These are phyloP conservation scores for Aspergillus baeticus DNA, from an alignment of 495 filamentous ascomycete species.

Conservation along the genomic window DNA sequence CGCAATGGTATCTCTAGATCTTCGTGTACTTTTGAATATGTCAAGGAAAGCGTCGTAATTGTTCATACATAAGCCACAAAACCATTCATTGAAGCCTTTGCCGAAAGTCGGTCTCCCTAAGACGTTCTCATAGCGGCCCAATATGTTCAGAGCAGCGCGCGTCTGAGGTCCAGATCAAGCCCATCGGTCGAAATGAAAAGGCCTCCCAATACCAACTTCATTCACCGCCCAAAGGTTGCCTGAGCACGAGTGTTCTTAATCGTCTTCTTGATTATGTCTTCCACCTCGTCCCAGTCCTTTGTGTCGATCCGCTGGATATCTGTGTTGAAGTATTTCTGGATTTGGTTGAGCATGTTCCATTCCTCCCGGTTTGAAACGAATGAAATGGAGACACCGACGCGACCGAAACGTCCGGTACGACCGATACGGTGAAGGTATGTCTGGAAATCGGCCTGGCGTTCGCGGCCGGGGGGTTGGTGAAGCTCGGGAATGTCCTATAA, in stretches of 20 bases:
- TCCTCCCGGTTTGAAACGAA: constrained; percentile 81
- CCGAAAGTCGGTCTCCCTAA: too few relatives aligned
- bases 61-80: constrained; percentile 29
- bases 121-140: too few relatives aligned
- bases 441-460: constrained; percentile 68
- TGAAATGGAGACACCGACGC: constrained; percentile 91
- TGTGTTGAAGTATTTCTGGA: constrained; percentile 68
- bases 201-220: background rate
- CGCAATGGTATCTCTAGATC: constrained; percentile 32
- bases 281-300: constrained; percentile 83
- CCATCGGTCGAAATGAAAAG: background rate
- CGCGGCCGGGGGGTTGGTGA: constrained; percentile 17
- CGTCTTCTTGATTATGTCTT: constrained; percentile 73
- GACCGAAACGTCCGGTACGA: constrained; percentile 94
- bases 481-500: constrained; percentile 57
- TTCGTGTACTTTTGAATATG: constrained; percentile 16
- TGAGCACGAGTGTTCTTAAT: constrained; percentile 79
- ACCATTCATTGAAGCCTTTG: constrained; percentile 3
- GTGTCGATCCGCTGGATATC: constrained; percentile 59
- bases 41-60: constrained; percentile 29
- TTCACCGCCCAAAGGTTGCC: constrained; percentile 44
- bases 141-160: background rate
- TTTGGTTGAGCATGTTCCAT: constrained; percentile 71
- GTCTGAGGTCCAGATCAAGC: background rate
- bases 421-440: constrained; percentile 99